Base-by-base conservation (phyloP, 129 eudicot species). In the Pittosporum tobira region DNA sequence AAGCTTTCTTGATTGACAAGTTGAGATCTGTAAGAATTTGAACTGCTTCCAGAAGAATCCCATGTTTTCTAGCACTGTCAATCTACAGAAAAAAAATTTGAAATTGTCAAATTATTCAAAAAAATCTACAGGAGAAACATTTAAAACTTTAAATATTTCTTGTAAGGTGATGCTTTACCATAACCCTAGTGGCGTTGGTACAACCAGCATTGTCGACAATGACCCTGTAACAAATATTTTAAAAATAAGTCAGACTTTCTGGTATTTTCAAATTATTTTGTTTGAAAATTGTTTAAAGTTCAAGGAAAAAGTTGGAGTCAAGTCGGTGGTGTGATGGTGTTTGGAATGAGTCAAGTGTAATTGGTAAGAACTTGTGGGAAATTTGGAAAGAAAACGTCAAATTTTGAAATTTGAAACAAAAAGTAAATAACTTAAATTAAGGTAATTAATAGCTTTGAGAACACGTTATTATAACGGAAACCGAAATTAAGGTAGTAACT, bases 1-100 rank as follows among this genome's bases (percentile, higher is more conserved):
- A 89, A 25, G 94, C 95, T 59, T 89, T 89, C 69, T 89, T 78
- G 34, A 89, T 89, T 1, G 82, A 77, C 31, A 89, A 88, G 66
- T 89, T 82, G 44, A 82, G 71, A 82, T 89, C 97, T 5, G 88
- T 80, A 54, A 89, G 73, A 30, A 85, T 85, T 71, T 89, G 97
- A 18, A 89, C 97, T 0, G 97, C 97, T 70, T 89, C 97, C 26
- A 89, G 77, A 73, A 89, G 94, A 59, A 79, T 82, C 21, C 88
- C 86, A 43, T 79, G 88, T 50, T 89, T 85, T 66, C 97, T 81
- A 3, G 84, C 94, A 75, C 95, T 89, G 58, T 89, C 97, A 45
- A 89, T 74, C 97, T 88, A 62, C 7, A 61, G 29, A 36, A 30
- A 0, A 15, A 43, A 38, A 51, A 27, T 19, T 1, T 16, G 16